phyloP scores from a whole-genome alignment of 495 filamentous ascomycete species.

The Hypomontagnella submonticulosa region DNA sequence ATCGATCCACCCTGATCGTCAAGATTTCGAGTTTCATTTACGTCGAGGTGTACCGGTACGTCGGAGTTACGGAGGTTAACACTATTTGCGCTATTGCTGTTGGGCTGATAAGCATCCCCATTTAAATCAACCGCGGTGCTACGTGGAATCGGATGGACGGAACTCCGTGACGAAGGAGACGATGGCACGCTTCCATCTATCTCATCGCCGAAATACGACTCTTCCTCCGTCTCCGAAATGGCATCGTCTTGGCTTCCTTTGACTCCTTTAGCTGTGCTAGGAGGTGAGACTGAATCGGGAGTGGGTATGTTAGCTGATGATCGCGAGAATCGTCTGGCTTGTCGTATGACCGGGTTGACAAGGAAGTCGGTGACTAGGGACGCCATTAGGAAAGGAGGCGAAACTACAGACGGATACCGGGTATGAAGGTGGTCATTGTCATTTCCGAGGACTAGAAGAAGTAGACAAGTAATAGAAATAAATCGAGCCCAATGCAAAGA shows the following conservation, averaged over 20 bases:
- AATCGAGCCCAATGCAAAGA: not conserved
- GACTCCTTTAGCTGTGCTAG: constrained; percentile 14
- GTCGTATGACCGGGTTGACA: constrained; percentile 79
- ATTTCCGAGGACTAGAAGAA: not conserved
- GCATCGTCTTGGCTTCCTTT: constrained; percentile 41
- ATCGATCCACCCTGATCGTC: constrained; percentile 11
- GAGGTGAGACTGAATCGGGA: constrained; percentile 40
- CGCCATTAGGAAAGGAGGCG: constrained; percentile 66
- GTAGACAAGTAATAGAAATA: not conserved
- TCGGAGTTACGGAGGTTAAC: constrained; percentile 8
- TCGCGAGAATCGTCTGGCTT: constrained; percentile 69
- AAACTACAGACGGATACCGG: constrained; percentile 8
- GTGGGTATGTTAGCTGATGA: constrained; percentile 50
- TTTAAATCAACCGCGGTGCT: constrained; percentile 14
- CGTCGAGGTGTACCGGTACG: constrained; percentile 16
- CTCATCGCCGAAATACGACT: constrained; percentile 35
- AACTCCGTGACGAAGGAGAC: constrained; percentile 40
- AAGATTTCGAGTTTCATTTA: constrained; percentile 19
- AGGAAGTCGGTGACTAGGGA: constrained; percentile 77
- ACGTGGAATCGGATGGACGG: constrained; percentile 37
- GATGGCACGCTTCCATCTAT: constrained; percentile 36
- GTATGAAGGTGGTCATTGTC: constrained; percentile 31
- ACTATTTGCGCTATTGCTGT: constrained; percentile 14
- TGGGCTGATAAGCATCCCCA: constrained; percentile 3
- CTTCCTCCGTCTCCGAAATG: constrained; percentile 48